Evolutionary conservation across 345 rosid genomes (phyloP).

Genomic region (Passiflora organensis): DNA sequence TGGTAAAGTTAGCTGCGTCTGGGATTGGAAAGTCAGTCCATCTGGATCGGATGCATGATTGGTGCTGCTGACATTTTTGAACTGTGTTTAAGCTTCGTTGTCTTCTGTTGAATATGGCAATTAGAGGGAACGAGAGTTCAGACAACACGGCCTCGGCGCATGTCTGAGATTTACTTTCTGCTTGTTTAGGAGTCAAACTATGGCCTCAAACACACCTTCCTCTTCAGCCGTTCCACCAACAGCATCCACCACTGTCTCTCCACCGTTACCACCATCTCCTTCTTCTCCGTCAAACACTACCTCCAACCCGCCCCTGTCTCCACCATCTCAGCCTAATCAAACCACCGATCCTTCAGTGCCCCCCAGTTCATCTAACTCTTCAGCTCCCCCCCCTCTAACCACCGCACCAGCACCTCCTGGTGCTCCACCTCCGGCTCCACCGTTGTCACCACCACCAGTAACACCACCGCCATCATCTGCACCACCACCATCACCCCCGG

Average conservation of each 20-base stretch:
- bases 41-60: conserved; percentile 8
- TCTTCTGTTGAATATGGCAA: conserved; percentile 6
- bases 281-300: conserved; percentile 4
- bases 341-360: conserved; percentile 34
- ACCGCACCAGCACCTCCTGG: conserved; percentile 38
- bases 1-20: conserved; percentile 7
- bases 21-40: conserved; percentile 1
- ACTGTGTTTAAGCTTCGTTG: conserved; percentile 10
- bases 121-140: conserved; percentile 1
- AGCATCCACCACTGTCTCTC: conserved; percentile 9
- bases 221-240: conserved; percentile 32
- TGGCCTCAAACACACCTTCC: conserved; percentile 44
- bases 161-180: background rate
- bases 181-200: conserved; percentile 17
- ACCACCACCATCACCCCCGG: no score
- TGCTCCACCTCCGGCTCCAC: conserved; percentile 25
- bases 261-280: conserved; percentile 30
- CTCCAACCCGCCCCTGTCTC: conserved; percentile 15
- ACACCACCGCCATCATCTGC: no score
- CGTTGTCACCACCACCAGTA: no score
- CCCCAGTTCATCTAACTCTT: conserved; percentile 27
- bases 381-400: conserved; percentile 35
- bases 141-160: conserved; percentile 1
- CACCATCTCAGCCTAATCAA: conserved; percentile 29
- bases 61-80: conserved; percentile 8